These are phyloP conservation scores for Diplocarpon rosae DNA, from an alignment of 2,329 filamentous ascomycete species.

Conservation along the genomic window DNA sequence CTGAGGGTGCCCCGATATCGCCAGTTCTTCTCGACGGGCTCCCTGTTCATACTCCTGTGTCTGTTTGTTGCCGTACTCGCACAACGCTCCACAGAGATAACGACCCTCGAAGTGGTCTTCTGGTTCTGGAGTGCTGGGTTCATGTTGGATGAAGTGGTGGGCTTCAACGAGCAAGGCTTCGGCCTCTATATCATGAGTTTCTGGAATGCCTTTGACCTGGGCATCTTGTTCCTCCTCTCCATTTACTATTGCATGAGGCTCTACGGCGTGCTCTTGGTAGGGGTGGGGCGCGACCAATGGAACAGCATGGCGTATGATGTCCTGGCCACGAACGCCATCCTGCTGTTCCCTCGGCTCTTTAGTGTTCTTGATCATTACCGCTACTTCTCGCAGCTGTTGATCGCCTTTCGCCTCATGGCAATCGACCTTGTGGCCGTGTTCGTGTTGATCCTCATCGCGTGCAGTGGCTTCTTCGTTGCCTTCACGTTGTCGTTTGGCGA, in stretches of 20 bases:
- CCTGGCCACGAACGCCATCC: conserved; percentile 80
- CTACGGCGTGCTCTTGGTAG: conserved; percentile 75
- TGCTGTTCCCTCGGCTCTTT: conserved; percentile 84
- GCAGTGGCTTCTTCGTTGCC: conserved; percentile 91
- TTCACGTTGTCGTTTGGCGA: conserved; percentile 73
- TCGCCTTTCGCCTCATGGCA: conserved; percentile 90
- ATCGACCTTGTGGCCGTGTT: conserved; percentile 79
- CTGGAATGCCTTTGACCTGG: conserved; percentile 92
- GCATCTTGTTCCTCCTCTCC: conserved; percentile 75
- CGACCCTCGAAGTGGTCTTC: conserved; percentile 74
- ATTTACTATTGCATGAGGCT: conserved; percentile 83
- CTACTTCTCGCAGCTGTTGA: conserved; percentile 90
- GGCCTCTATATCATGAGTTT: conserved; percentile 95
- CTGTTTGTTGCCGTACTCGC: conserved; percentile 76
- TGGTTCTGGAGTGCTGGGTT: conserved; percentile 98
- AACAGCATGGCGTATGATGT: conserved; percentile 87
- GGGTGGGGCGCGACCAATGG: conserved; percentile 54
- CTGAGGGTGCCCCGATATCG: conserved; percentile 85
- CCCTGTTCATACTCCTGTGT: conserved; percentile 72
- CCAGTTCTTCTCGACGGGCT: conserved; percentile 80
- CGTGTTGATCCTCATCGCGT: conserved; percentile 72
- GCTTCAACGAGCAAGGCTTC: conserved; percentile 94
- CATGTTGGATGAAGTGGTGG: conserved; percentile 92
- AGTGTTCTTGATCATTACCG: conserved; percentile 89
- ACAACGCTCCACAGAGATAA: conserved; percentile 68